Conservation (phyloP, 306 rosid genomes). For the Castanea sativa region DNA sequence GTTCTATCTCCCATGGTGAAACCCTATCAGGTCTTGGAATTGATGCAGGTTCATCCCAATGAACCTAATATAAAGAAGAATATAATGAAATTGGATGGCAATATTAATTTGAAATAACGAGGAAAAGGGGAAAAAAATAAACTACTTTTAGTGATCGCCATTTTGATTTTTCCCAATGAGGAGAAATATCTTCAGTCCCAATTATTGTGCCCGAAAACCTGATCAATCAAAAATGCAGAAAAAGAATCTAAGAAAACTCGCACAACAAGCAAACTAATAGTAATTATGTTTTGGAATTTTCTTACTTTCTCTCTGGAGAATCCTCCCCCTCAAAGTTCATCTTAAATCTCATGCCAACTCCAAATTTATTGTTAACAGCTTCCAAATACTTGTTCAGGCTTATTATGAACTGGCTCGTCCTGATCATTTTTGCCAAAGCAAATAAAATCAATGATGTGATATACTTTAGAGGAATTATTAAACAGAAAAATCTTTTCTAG, state of each 20-base stretch:
- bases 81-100: not conserved
- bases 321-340: constrained; percentile 95
- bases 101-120: not conserved
- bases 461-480: constrained; percentile 4
- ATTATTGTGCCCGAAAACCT: constrained; percentile 89
- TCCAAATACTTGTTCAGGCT: constrained; percentile 66
- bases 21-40: constrained; percentile 84
- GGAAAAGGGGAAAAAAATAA: constrained; percentile 10
- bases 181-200: constrained; percentile 77
- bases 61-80: constrained; percentile 57
- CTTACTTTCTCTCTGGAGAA: constrained; percentile 82
- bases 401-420: constrained; percentile 80
- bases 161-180: constrained; percentile 67
- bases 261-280: not conserved
- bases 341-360: constrained; percentile 76
- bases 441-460: constrained; percentile 16
- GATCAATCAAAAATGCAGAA: constrained; percentile 22
- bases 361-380: constrained; percentile 50
- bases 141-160: constrained; percentile 91
- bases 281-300: constrained; percentile 1
- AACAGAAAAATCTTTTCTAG: not conserved
- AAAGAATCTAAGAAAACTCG: constrained; percentile 17
- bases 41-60: constrained; percentile 92
- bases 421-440: constrained; percentile 23
- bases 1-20: constrained; percentile 94